Evolutionary conservation across 2,329 filamentous ascomycete species (phyloP), one percentile per base, ranked within the genome.

Genomic region (Xylariaceae sp.): DNA sequence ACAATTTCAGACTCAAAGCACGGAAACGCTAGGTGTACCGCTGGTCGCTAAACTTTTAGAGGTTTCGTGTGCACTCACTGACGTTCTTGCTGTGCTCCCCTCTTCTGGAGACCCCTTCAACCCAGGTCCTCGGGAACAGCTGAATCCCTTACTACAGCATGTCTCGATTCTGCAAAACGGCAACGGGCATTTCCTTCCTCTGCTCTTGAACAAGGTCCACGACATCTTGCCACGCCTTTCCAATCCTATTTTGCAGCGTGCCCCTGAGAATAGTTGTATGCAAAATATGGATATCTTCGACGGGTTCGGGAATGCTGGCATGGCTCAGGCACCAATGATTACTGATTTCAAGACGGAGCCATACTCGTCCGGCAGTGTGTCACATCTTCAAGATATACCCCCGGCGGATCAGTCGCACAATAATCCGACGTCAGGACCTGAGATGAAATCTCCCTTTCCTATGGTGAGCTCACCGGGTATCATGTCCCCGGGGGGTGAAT

Each of bases 21-120:
- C 89, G 69, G 87, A 91, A 49, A 70, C 90, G 3, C 74, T 90
- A 50, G 85, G 83, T 15, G 76, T 87, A 30, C 85, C 85, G 19
- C 62, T 94, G 63, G 85, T 93, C 45, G 87, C 90, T 58, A 91
- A 91, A 59, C 67, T 95, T 11, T 78, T 93, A 53, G 85, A 90
- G 51, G 78, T 90, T 28, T 81, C 86, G 11, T 85, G 78, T 60
- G 81, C 82, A 13, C 71, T 93, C 47, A 83, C 77, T 7, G 85
- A 91, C 49, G 81, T 87, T 17, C 79, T 95, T 41, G 74, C 82
- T 8, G 71, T 82, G 38, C 78, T 82, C 37, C 77, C 79, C 1
- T 66, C 77, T 0, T 74, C 78, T 3, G 69, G 78, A 2, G 74
- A 78, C 30, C 76, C 78, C 1, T 89, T 87, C 57, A 71, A 75